Evolutionary conservation across 2,329 filamentous ascomycete genomes (phyloP), one percentile per base, ranked within the genome.

Genomic region (Nannizziopsis arthrosporioides): DNA sequence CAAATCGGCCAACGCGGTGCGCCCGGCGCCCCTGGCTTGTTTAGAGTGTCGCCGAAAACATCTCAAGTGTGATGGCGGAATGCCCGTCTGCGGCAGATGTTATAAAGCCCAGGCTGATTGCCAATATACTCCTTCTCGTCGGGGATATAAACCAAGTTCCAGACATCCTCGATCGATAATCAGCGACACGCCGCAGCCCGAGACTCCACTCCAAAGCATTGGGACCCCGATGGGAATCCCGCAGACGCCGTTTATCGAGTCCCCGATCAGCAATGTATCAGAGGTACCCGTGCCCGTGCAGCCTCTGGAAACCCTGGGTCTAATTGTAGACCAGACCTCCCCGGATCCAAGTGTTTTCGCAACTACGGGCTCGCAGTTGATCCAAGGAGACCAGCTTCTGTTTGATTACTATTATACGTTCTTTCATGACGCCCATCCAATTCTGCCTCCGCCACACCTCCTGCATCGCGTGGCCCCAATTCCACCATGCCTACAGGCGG

Each of bases 21-120:
- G 61, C 14, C 66, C 66, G 1, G 65, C 66, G 9, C 72, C 54
- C 55, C 69, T 59, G 59, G 75, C 60, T 50, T 79, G 57, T 68
- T 61, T 69, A 22, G 60, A 65, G 32, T 75, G 73, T 54, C 66
- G 73, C 31, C 67, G 68, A 46, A 72, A 85, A 59, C 85, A 89
- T 63, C 73, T 88, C 42, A 89, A 86, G 61, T 89, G 84, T 61
- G 82, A 88, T 63, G 83, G 82, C 22, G 66, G 71, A 34, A 80
- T 67, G 30, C 84, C 84, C 10, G 54, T 66, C 30, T 89, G 85
- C 65, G 73, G 76, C 41, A 78, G 85, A 47, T 89, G 84, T 63
- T 67, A 68, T 17, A 65, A 69, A 44, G 73, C 75, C 42, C 74
- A 75, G 48, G 67, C 73, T 14, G 73, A 81, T 42, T 90, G 85